These are phyloP conservation scores for Pythium aquatile DNA, from an alignment of 352 stramenopile genomes.

Conservation along the genomic window DNA sequence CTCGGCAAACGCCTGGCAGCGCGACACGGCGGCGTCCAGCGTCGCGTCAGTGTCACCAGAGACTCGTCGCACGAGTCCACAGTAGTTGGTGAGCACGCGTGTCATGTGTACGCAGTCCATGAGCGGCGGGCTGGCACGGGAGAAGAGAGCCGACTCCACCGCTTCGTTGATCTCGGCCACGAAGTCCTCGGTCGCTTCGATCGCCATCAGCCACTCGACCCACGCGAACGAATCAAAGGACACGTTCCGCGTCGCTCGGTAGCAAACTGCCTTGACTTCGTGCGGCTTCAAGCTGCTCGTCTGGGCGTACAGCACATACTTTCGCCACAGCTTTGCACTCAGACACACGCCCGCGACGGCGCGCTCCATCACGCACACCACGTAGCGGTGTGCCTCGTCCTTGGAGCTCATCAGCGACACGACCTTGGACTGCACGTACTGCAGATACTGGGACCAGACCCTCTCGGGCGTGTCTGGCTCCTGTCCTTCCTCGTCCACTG, in stretches of 20 bases:
- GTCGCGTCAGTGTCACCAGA: conserved; percentile 22
- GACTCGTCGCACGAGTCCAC: conserved; percentile 18
- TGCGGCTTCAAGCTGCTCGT: conserved; percentile 7
- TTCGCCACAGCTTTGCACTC: conserved; percentile 51
- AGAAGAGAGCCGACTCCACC: conserved; percentile 33
- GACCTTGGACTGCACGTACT: conserved; percentile 57
- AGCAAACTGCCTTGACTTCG: conserved; percentile 21
- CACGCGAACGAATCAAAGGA: conserved; percentile 62
- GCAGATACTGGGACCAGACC: conserved; percentile 62
- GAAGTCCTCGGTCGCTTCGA: conserved; percentile 30
- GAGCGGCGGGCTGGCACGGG: conserved; percentile 30
- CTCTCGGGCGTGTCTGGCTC: conserved; percentile 11
- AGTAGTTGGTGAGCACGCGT: conserved; percentile 38
- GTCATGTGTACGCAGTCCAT: conserved; percentile 64
- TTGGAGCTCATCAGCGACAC: conserved; percentile 25
- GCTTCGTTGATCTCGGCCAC: conserved; percentile 27
- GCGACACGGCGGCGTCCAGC: conserved; percentile 33
- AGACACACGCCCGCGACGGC: conserved; percentile 55
- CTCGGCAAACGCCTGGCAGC: conserved; percentile 35
- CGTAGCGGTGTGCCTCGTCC: conserved; percentile 20
- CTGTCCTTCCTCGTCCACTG: conserved; percentile 20
- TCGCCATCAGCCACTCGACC: conserved; percentile 51
- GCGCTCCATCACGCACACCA: conserved; percentile 59
- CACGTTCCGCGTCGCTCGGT: conserved; percentile 59
- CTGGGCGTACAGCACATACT: conserved; percentile 45